Conservation (phyloP, 192 early-diverging fungal genomes). For the Mortierella antarctica region DNA sequence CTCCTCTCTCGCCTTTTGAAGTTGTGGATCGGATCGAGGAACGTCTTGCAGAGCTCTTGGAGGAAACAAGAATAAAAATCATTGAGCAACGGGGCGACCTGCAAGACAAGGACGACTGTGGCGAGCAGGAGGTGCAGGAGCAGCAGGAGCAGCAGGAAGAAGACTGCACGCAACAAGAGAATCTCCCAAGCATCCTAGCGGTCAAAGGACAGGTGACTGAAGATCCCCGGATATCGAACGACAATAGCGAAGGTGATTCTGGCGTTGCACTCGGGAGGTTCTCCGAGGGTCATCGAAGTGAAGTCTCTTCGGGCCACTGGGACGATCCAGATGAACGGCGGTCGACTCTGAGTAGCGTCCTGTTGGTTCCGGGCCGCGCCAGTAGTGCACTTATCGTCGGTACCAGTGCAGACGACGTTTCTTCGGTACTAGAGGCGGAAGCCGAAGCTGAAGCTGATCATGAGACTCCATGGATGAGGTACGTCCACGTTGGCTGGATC, state of each 20-base stretch:
- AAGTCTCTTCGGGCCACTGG: slow-evolving; percentile 27
- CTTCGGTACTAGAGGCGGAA: slow-evolving; percentile 31
- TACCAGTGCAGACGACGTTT: slow-evolving; percentile 14
- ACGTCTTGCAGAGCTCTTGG: slow-evolving; percentile 46
- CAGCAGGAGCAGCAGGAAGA: slow-evolving; percentile 3
- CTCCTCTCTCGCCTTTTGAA: slow-evolving; percentile 40
- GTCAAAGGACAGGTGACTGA: not conserved
- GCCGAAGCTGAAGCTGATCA: slow-evolving; percentile 18
- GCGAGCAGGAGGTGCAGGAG: slow-evolving; percentile 39
- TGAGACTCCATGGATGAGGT: slow-evolving; percentile 51
- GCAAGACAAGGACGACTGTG: slow-evolving; percentile 76
- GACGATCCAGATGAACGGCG: slow-evolving; percentile 41
- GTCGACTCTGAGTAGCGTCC: slow-evolving; percentile 44
- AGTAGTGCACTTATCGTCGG: not conserved
- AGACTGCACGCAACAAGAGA: not conserved
- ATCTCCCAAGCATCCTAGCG: not conserved
- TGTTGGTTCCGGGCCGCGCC: slow-evolving; percentile 16
- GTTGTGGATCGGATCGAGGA: slow-evolving; percentile 50
- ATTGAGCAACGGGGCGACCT: slow-evolving; percentile 71
- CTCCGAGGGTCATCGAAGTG: slow-evolving; percentile 42
- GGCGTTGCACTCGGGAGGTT: slow-evolving; percentile 22
- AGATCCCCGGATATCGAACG: slow-evolving; percentile 17
- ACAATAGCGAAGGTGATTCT: slow-evolving; percentile 18
- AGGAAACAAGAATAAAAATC: slow-evolving; percentile 45
- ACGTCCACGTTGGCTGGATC: not conserved